Evolutionary conservation across 2,329 filamentous ascomycete genomes (phyloP).

Genomic region (Cladosporium sp.): DNA sequence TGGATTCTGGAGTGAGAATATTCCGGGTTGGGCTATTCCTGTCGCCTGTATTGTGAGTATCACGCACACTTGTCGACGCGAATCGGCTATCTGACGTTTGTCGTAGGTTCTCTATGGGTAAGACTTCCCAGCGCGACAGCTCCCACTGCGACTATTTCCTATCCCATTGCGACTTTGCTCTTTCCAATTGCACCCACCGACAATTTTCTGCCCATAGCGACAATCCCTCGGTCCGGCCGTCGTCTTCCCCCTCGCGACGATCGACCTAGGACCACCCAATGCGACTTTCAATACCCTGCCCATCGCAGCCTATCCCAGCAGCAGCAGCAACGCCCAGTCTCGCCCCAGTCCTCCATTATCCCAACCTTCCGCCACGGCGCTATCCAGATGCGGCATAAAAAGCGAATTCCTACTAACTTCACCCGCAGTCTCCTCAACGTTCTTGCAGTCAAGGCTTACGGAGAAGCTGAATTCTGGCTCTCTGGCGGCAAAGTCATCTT

Average conservation of each 20-base stretch:
- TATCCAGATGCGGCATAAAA: neutral
- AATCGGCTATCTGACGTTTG: neutral
- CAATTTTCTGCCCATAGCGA: neutral
- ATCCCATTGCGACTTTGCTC: constrained; percentile 6
- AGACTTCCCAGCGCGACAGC: constrained; percentile 11
- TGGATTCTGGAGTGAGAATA: constrained; percentile 42
- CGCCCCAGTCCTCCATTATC: neutral
- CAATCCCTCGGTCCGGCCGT: neutral
- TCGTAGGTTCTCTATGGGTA: constrained; percentile 11
- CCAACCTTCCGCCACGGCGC: neutral
- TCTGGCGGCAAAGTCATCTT: constrained; percentile 46
- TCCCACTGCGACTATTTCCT: constrained; percentile 10
- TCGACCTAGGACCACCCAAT: neutral
- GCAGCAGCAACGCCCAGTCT: neutral
- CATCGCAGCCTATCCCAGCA: neutral
- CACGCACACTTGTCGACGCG: neutral
- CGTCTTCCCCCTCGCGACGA: neutral
- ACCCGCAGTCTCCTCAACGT: constrained; percentile 37
- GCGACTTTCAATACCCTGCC: neutral
- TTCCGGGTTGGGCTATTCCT: constrained; percentile 36
- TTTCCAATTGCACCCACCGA: neutral
- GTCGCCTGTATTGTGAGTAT: constrained; percentile 35
- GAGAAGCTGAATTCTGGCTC: constrained; percentile 48
- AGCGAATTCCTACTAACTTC: constrained; percentile 5
- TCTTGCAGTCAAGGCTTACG: constrained; percentile 43